Evolutionary conservation across 2,329 filamentous ascomycete genomes (phyloP).

Genomic region (Penicillium sp.): DNA sequence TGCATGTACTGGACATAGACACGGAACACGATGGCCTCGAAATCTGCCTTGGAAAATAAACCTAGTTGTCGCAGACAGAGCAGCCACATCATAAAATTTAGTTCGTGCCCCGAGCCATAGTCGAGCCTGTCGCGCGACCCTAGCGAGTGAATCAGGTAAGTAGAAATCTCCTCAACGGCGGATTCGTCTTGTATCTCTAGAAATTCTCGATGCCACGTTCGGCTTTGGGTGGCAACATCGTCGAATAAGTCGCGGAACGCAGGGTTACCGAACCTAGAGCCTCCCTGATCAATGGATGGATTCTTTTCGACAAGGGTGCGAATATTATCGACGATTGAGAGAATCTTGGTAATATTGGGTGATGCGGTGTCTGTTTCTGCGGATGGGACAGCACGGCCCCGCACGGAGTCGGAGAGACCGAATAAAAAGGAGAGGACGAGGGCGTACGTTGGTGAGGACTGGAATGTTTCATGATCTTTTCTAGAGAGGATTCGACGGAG

Average conservation of each 20-base stretch:
- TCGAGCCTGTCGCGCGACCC: constrained; percentile 88
- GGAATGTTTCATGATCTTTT: constrained; percentile 80
- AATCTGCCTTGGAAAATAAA: constrained; percentile 67
- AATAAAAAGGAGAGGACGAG: constrained; percentile 87
- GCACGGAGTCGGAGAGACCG: constrained; percentile 79
- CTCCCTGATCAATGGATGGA: constrained; percentile 83
- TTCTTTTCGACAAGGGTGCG: constrained; percentile 69
- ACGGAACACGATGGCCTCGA: constrained; percentile 73
- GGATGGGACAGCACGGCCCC: constrained; percentile 48
- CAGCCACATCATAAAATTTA: constrained; percentile 96
- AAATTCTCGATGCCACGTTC: constrained; percentile 48
- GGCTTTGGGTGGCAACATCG: constrained; percentile 46
- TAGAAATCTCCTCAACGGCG: constrained; percentile 72
- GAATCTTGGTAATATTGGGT: constrained; percentile 64
- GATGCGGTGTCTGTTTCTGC: constrained; percentile 47
- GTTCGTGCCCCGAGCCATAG: constrained; percentile 95
- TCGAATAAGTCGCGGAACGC: constrained; percentile 82
- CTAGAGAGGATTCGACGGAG: constrained; percentile 79
- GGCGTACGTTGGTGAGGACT: constrained; percentile 73
- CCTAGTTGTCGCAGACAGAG: constrained; percentile 86
- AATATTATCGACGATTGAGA: constrained; percentile 72
- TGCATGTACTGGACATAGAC: constrained; percentile 82
- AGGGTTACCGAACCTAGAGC: constrained; percentile 93
- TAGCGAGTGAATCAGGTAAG: constrained; percentile 82
- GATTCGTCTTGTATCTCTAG: constrained; percentile 44